A percentile compares a stretch with the other conserved stretches of the same genome.
Evolutionary conservation across 352 stramenopile species (phyloP).

Genomic region (Phytopythium vexans): DNA sequence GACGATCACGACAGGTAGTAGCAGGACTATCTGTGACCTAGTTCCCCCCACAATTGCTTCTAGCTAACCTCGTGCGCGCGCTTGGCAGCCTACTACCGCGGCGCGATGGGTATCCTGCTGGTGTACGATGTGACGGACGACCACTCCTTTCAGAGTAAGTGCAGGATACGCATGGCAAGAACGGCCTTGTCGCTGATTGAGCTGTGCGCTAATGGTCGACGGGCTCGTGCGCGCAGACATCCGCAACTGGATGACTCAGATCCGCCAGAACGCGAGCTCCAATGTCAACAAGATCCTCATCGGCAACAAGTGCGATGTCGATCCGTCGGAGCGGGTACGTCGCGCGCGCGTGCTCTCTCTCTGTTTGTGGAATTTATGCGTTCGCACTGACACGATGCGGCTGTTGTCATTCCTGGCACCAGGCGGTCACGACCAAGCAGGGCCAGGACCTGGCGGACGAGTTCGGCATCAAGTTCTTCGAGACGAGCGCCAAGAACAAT

Average conservation of each 20-base stretch:
- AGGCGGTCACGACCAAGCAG: slow-evolving; percentile 92
- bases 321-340: slow-evolving; percentile 92
- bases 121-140: slow-evolving; percentile 93
- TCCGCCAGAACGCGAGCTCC: slow-evolving; percentile 97
- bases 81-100: slow-evolving; percentile 87
- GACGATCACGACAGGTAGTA: slow-evolving; percentile 79
- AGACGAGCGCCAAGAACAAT: slow-evolving; percentile 93
- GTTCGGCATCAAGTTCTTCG: slow-evolving; percentile 95
- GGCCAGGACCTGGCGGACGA: slow-evolving; percentile 91
- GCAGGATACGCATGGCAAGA: not conserved
- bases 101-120: slow-evolving; percentile 89
- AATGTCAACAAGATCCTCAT: slow-evolving; percentile 99
- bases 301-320: slow-evolving; percentile 99
- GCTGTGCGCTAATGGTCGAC: not conserved
- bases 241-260: slow-evolving; percentile 90
- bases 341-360: not conserved
- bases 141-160: slow-evolving; percentile 88
- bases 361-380: slow-evolving; percentile 1
- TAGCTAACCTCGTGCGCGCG: not conserved
- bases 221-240: slow-evolving; percentile 47
- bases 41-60: not conserved
- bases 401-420: slow-evolving; percentile 8
- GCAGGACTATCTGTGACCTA: not conserved
- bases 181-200: not conserved
- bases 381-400: slow-evolving; percentile 11